These are phyloP conservation scores for Panellus pusillus DNA, from an alignment of 768 basidiomycete genomes.

Conservation along the genomic window DNA sequence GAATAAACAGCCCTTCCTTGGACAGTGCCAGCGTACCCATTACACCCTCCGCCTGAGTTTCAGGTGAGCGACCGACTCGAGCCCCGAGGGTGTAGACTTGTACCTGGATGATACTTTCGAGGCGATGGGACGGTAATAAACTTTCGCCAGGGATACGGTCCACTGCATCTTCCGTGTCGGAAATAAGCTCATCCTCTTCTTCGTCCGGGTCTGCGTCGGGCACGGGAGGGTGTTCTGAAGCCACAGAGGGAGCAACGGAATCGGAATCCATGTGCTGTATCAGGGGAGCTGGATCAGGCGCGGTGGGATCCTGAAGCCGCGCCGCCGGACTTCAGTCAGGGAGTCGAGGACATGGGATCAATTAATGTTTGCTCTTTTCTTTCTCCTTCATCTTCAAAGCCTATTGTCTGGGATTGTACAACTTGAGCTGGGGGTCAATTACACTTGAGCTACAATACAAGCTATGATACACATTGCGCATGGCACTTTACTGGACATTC, in stretches of 20 bases:
- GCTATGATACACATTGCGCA: background rate
- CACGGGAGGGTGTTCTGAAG: constrained; percentile 6
- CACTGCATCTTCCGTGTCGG: constrained; percentile 44
- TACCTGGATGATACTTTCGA: constrained; percentile 62
- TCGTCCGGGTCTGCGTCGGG: constrained; percentile 37
- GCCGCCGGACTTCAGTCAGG: too few species aligned
- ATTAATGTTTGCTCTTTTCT: constrained; percentile 17
- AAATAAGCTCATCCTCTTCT: constrained; percentile 68
- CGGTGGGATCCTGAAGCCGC: too few species aligned
- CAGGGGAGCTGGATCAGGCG: too few species aligned
- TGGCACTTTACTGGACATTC: constrained; percentile 32
- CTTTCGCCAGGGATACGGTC: constrained; percentile 64
- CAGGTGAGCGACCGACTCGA: constrained; percentile 1
- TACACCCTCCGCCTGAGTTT: constrained; percentile 68
- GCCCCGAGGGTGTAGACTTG: background rate
- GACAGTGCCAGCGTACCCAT: constrained; percentile 66
- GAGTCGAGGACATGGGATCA: too few species aligned
- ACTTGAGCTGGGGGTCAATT: too few species aligned
- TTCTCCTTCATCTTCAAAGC: background rate
- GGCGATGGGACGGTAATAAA: constrained; percentile 59
- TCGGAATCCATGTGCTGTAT: constrained; percentile 13
- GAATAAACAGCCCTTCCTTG: constrained; percentile 71
- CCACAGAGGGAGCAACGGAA: constrained; percentile 16
- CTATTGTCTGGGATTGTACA: too few species aligned
- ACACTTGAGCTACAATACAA: constrained; percentile 6